phyloP scores from a whole-genome alignment of 2,329 filamentous ascomycete species.

The Trichoderma gracile region DNA sequence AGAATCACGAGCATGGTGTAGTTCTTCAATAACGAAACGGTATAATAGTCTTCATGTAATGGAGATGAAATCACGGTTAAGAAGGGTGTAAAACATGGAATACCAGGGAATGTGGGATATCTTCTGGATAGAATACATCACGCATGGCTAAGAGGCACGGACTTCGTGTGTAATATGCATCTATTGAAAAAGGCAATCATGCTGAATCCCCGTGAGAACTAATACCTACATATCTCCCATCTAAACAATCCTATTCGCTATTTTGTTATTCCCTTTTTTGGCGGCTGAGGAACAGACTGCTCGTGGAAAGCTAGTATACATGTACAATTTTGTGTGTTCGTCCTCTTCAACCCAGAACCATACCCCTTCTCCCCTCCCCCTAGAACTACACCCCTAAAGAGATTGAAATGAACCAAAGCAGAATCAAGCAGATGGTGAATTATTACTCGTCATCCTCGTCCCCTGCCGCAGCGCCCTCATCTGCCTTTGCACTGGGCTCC shows the following conservation, averaged over 20 bases:
- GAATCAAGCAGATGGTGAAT: background rate
- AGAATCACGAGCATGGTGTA: background rate
- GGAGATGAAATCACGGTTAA: background rate
- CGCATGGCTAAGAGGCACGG: background rate
- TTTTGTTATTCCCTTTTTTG: background rate
- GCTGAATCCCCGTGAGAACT: background rate
- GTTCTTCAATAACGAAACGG: background rate
- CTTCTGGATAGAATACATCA: conserved; percentile 16
- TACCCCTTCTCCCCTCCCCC: background rate
- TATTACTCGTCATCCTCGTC: conserved; percentile 30
- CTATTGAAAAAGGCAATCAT: conserved; percentile 10
- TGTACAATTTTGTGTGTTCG: conserved; percentile 14
- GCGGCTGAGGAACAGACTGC: background rate
- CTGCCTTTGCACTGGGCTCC: conserved; percentile 27
- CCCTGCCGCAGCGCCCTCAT: conserved; percentile 45
- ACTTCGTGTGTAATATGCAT: background rate
- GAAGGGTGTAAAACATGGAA: background rate
- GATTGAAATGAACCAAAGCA: background rate
- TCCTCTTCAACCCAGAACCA: background rate
- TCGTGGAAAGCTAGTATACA: conserved; percentile 19
- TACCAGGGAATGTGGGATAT: background rate
- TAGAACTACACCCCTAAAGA: background rate
- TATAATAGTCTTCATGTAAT: conserved; percentile 2
- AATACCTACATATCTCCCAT: background rate
- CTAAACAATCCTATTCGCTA: conserved; percentile 17